These are phyloP conservation scores for Phytophthora pinifolia DNA, from an alignment of 352 stramenopile genomes.

Conservation along the genomic window DNA sequence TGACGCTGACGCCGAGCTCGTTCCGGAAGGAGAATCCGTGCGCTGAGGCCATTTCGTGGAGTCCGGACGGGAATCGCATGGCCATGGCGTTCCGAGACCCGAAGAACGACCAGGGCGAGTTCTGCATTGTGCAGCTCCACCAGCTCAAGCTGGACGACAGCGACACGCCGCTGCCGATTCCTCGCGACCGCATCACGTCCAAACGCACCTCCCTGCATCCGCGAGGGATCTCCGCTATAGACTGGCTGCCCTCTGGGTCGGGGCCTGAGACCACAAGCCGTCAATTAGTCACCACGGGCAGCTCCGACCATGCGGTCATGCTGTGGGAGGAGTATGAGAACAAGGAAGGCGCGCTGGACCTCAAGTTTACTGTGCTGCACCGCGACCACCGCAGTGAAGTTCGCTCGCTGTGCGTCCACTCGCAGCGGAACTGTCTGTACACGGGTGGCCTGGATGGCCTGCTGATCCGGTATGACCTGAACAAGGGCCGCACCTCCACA, in stretches of 20 bases:
- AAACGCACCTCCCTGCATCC: slow-evolving; percentile 64
- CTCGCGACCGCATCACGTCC: slow-evolving; percentile 52
- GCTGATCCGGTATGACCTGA: slow-evolving; percentile 73
- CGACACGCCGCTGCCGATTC: slow-evolving; percentile 44
- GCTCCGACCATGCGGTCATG: slow-evolving; percentile 69
- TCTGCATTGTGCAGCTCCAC: slow-evolving; percentile 76
- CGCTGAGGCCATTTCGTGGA: slow-evolving; percentile 78
- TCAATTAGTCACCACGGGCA: slow-evolving; percentile 69
- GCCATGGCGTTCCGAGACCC: slow-evolving; percentile 82
- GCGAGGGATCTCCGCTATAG: slow-evolving; percentile 64
- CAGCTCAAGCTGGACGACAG: slow-evolving; percentile 56
- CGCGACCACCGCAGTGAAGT: slow-evolving; percentile 79
- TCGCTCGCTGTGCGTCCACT: slow-evolving; percentile 75
- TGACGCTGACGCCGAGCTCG: slow-evolving; percentile 53
- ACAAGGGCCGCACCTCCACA: slow-evolving; percentile 35
- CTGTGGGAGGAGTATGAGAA: slow-evolving; percentile 72
- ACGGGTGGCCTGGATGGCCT: slow-evolving; percentile 73
- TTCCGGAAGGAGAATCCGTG: slow-evolving; percentile 69
- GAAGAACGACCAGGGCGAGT: slow-evolving; percentile 57
- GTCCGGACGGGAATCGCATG: slow-evolving; percentile 67
- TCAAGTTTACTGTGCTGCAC: slow-evolving; percentile 74
- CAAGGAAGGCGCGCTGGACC: slow-evolving; percentile 33
- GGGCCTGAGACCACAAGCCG: slow-evolving; percentile 45
- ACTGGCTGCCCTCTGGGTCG: slow-evolving; percentile 63
- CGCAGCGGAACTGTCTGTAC: slow-evolving; percentile 60